Percentiles rank a stretch among this genome's conserved stretches.
Conservation (phyloP, 2,329 filamentous ascomycete species). For the Aspergillus costaricaensis region DNA sequence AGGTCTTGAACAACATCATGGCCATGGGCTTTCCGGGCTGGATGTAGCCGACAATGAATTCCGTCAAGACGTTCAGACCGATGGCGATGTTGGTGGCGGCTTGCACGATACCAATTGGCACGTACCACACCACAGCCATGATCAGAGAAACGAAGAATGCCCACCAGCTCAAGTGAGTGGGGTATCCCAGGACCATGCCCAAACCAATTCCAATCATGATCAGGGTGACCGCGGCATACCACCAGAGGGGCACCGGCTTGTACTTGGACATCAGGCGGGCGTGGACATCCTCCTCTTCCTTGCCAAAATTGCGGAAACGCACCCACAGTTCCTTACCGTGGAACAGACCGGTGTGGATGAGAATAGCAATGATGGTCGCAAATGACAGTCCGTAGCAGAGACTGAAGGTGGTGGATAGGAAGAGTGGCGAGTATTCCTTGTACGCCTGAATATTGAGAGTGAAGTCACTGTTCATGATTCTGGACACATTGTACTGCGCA, state of each 20-base stretch:
- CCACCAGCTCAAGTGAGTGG: conserved; percentile 72
- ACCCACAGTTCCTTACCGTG: conserved; percentile 67
- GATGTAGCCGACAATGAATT: conserved; percentile 73
- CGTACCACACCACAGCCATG: conserved; percentile 64
- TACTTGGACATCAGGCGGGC: conserved; percentile 60
- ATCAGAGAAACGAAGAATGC: conserved; percentile 67
- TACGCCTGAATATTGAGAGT: conserved; percentile 67
- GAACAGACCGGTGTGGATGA: conserved; percentile 69
- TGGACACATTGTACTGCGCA: conserved; percentile 62
- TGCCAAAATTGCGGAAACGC: conserved; percentile 61
- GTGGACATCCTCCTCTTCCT: conserved; percentile 57
- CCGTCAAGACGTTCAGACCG: conserved; percentile 71
- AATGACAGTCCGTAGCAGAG: conserved; percentile 72
- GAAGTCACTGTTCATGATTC: conserved; percentile 62
- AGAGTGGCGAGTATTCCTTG: conserved; percentile 62
- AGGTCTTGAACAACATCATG: conserved; percentile 79
- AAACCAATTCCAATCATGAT: conserved; percentile 55
- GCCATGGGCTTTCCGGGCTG: conserved; percentile 69
- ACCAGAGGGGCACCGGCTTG: conserved; percentile 58
- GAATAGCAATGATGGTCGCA: conserved; percentile 67
- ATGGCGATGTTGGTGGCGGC: conserved; percentile 68
- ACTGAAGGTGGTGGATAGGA: conserved; percentile 69
- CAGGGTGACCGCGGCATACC: conserved; percentile 54
- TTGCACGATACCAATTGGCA: conserved; percentile 65
- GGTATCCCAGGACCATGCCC: conserved; percentile 54